These are phyloP conservation scores for Emmonsia crescens DNA, from an alignment of 2,329 filamentous ascomycete genomes.

Conservation along the genomic window DNA sequence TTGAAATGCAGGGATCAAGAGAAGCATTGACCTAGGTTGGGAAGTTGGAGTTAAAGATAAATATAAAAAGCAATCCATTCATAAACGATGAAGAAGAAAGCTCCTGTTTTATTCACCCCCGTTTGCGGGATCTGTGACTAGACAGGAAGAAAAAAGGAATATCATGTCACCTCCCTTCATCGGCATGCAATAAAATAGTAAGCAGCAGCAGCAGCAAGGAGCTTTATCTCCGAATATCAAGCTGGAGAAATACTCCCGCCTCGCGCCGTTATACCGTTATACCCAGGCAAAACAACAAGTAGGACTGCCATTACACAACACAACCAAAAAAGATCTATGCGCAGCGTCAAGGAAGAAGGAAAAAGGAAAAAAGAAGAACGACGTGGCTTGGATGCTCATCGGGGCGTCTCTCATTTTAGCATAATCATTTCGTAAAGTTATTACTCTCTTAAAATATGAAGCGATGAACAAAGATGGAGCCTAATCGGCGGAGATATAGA, in stretches of 20 bases:
- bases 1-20: neutral
- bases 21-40: too few species aligned
- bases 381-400: too few species aligned
- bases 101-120: neutral
- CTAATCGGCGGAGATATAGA: slow-evolving; percentile 31
- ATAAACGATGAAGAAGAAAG: neutral
- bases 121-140: neutral
- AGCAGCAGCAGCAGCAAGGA: neutral
- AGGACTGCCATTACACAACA: neutral
- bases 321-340: neutral
- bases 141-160: neutral
- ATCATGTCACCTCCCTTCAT: neutral
- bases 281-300: neutral
- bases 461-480: neutral
- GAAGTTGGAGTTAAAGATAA: too few species aligned
- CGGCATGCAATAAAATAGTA: neutral
- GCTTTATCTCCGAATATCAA: neutral
- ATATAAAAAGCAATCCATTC: too few species aligned
- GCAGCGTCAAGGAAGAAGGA: neutral
- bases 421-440: neutral
- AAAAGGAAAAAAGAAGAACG: neutral
- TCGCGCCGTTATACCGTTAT: neutral
- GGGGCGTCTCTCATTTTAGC: neutral
- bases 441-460: neutral
- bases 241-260: neutral